A percentile compares a stretch with the other conserved stretches of the same genome.
Evolutionary conservation across 2,329 filamentous ascomycete genomes (phyloP).

Genomic region (Arachnopeziza araneosa): DNA sequence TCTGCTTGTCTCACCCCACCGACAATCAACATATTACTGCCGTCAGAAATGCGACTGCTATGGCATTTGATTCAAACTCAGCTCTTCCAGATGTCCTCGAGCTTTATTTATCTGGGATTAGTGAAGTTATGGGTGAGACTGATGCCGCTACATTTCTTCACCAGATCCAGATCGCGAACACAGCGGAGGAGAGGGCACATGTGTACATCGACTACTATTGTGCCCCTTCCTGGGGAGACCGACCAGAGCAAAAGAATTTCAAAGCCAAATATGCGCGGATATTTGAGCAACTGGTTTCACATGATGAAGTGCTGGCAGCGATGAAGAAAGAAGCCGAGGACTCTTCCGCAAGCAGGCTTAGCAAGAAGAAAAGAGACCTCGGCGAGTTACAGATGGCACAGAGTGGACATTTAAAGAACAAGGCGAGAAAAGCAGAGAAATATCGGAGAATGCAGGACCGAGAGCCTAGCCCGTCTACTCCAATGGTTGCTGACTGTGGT

Average conservation of each 20-base stretch:
- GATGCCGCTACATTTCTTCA: constrained; percentile 12
- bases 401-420: constrained; percentile 25
- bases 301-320: constrained; percentile 22
- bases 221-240: constrained; percentile 12
- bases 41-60: constrained; percentile 5
- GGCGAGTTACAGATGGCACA: constrained; percentile 27
- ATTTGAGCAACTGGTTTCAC: constrained; percentile 21
- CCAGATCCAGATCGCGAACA: constrained; percentile 17
- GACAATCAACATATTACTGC: neutral
- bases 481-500: constrained; percentile 16
- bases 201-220: constrained; percentile 27
- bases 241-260: constrained; percentile 21
- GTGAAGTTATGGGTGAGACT: neutral
- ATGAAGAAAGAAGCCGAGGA: constrained; percentile 25
- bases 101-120: constrained; percentile 8
- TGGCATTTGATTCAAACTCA: constrained; percentile 12
- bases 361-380: constrained; percentile 14
- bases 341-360: constrained; percentile 13
- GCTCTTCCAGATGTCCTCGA: constrained; percentile 15
- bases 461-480: constrained; percentile 9
- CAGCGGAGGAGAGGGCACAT: constrained; percentile 19
- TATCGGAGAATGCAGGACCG: constrained; percentile 12
- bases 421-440: constrained; percentile 25
- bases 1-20: constrained; percentile 11
- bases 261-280: constrained; percentile 27